A percentile compares a stretch with the other conserved stretches of the same genome.
phyloP scores from a whole-genome alignment of 2,329 filamentous ascomycete genomes.

The Emmonsiellopsis sp. region DNA sequence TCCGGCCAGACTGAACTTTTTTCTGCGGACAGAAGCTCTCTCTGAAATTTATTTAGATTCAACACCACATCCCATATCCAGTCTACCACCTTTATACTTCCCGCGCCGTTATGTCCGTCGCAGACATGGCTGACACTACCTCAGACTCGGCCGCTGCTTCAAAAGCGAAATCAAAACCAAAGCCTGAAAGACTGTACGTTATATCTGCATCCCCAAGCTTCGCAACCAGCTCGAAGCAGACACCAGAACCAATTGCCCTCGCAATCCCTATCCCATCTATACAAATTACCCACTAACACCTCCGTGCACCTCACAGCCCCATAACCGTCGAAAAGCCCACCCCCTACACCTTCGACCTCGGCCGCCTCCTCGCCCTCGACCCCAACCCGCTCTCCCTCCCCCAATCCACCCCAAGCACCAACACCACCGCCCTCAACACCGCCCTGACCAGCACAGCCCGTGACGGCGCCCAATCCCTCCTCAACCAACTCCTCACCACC shows the following conservation, averaged over 20 bases:
- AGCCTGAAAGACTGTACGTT: constrained; percentile 33
- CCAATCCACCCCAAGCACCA: constrained; percentile 20
- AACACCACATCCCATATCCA: neutral
- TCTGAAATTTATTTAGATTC: neutral
- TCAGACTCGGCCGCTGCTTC: constrained; percentile 5
- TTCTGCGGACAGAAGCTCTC: too few relatives aligned
- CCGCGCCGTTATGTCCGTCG: constrained; percentile 18
- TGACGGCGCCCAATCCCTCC: constrained; percentile 80
- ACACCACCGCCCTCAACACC: constrained; percentile 46
- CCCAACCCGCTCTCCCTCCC: constrained; percentile 66
- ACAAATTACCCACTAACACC: constrained; percentile 9
- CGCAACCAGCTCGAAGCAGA: constrained; percentile 1
- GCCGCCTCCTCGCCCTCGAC: constrained; percentile 76
- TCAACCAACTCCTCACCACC: constrained; percentile 89
- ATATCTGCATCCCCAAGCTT: neutral
- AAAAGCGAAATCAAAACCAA: constrained; percentile 16
- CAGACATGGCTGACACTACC: constrained; percentile 17
- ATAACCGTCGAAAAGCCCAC: constrained; percentile 70
- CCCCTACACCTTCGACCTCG: constrained; percentile 86
- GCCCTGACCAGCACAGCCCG: constrained; percentile 66
- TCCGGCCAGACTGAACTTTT: too few relatives aligned
- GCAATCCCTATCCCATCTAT: neutral
- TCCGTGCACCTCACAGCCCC: constrained; percentile 26
- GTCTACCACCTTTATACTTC: neutral
- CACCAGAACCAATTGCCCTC: neutral